Evolutionary conservation across 768 basidiomycete genomes (phyloP), one percentile per base, ranked within the genome.

Genomic region (Auriscalpium orientale): DNA sequence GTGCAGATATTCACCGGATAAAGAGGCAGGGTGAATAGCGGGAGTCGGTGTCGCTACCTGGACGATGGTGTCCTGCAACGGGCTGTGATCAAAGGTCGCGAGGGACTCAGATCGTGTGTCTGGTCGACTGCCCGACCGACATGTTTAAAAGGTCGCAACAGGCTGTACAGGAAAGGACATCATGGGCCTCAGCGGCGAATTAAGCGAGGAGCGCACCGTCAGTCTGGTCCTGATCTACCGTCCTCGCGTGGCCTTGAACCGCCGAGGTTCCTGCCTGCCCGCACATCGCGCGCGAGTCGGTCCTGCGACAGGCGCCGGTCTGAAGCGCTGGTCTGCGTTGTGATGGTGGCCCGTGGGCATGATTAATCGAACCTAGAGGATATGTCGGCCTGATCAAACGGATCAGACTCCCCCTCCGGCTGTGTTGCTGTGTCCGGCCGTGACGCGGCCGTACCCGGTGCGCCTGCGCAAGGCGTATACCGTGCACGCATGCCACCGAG

Each of bases 71-170:
- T 53, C 55, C 56, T 54, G 60, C 63, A 57, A 57, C 56, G 53
- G 60, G 64, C 56, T 68, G 28, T 28, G 68, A 70, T 70, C 67
- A 67, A 57, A 62, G 62, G 66, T 71, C 65, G 68, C 63, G 65
- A 70, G 67, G 68, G 65, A 63, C 64, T 62, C 56, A 58, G 65
- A 66, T 68, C 64, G 57, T 63, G 34, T 52, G 50, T 46, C 45
- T 54, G 51, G 58, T 55, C 55, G 51, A 54, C 47, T 51, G 49
- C 46, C 58, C 54, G 51, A 57, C 57, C 53, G 58, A 56, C 40
- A 59, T 54, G 58, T 61, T 55, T 60, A 56, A 60, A 62, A 58
- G 57, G 56, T 56, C 47, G 55, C 62, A 55, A 66, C 65, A 66
- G 66, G 62, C 62, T 58, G 61, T 63, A 53, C 61, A 60, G 55